A percentile compares a stretch with the other conserved stretches of the same genome.
These are phyloP conservation scores for Tuber umbilicatum DNA, from an alignment of 495 filamentous ascomycete species.

Conservation along the genomic window DNA sequence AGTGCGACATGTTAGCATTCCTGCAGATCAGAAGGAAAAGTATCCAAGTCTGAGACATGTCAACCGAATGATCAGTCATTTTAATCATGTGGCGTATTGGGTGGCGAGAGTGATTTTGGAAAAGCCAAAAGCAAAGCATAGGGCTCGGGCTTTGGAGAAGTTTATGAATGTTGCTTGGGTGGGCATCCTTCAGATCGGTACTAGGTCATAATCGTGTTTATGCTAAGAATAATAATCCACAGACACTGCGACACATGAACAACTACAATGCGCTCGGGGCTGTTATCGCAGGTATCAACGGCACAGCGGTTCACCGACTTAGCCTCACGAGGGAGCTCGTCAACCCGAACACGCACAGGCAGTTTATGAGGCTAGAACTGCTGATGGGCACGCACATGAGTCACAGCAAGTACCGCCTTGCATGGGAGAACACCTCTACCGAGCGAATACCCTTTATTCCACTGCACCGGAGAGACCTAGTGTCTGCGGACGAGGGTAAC, in stretches of 20 bases:
- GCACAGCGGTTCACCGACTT: constrained; percentile 79
- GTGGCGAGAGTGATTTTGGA: constrained; percentile 87
- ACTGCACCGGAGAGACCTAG: constrained; percentile 80
- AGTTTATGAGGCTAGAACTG: constrained; percentile 81
- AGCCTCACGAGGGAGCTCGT: constrained; percentile 74
- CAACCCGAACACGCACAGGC: constrained; percentile 59
- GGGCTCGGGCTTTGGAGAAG: constrained; percentile 81
- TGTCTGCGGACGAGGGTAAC: constrained; percentile 87
- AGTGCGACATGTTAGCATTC: constrained; percentile 78
- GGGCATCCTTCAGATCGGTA: constrained; percentile 15
- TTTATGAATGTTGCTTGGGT: constrained; percentile 77
- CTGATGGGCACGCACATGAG: constrained; percentile 88
- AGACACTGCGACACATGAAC: constrained; percentile 81
- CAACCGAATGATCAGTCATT: constrained; percentile 88
- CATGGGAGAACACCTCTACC: constrained; percentile 87
- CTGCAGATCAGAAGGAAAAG: constrained; percentile 63
- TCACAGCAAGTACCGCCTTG: constrained; percentile 87
- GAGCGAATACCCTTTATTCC: constrained; percentile 92
- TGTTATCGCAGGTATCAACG: constrained; percentile 86
- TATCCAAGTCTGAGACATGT: constrained; percentile 76
- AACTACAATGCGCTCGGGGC: constrained; percentile 96
- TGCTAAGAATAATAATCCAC: constrained; percentile 21
- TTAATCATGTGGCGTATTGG: constrained; percentile 90
- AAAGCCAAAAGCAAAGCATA: constrained; percentile 92
- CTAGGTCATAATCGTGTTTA: background rate